Base-by-base conservation (phyloP, 805 yeast genomes). In the Cyberlindnera maclurae region DNA sequence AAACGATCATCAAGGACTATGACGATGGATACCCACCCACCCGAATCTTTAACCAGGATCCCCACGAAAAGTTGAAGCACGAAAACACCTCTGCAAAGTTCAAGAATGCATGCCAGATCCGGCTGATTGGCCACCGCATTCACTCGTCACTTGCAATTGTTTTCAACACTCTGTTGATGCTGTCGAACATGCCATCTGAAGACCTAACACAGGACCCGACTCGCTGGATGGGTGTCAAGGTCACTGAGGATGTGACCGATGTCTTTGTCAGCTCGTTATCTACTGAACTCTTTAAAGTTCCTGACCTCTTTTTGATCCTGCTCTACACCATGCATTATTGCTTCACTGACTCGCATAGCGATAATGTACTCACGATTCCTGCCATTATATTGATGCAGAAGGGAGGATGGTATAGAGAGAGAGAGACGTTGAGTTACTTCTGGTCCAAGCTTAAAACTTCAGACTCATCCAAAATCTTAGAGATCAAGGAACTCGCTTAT, bases 81-180 rank as follows among this genome's bases (percentile, higher is more conserved):
- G 70, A 68, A 27, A 69, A 68, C 30, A 71, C 75, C 0, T 67
- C 76, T 30, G 73, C 82, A 1, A 78, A 77, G 47, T 76, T 65
- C 59, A 82, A 82, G 45, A 83, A 82, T 49, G 61, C 81, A 0
- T 58, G 74, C 2, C 77, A 79, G 44, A 54, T 78, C 10, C 67
- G 87, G 38, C 67, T 66, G 43, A 65, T 79, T 29, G 56, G 66
- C 26, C 65, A 70, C 36, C 65, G 73, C 26, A 57, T 77, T 20
- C 81, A 76, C 45, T 60, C 67, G 6, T 60, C 66, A 24, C 56
- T 68, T 3, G 47, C 73, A 1, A 59, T 64, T 27, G 44, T 73
- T 3, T 65, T 71, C 35, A 60, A 68, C 36, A 62, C 73, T 6
- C 46, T 75, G 17, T 58, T 70, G 6, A 61, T 70, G 39, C 52